Percentiles rank a stretch among this genome's conserved stretches.
phyloP scores from a whole-genome alignment of 78 protist species.

The Cyanophora paradoxa region DNA sequence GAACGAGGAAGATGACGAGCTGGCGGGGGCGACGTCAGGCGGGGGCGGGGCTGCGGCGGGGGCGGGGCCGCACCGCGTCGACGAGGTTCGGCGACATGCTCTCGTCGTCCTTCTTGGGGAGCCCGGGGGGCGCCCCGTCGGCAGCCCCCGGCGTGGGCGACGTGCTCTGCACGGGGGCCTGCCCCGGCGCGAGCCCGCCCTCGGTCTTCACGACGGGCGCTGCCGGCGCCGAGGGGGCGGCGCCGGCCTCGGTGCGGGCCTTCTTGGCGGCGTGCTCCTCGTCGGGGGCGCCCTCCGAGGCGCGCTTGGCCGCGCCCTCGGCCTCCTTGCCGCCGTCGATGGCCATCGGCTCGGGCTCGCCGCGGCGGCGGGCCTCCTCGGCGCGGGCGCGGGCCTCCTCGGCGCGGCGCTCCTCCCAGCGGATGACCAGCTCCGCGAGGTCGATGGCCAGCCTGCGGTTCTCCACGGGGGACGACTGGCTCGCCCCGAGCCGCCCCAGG shows the following conservation, averaged over 20 bases:
- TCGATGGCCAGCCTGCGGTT: conserved; percentile 71
- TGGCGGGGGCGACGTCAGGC: too few species aligned
- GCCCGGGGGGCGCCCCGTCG: too few species aligned
- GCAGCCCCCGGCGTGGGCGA: too few species aligned
- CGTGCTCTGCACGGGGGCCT: too few species aligned
- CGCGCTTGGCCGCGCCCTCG: background rate
- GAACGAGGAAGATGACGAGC: conserved; percentile 30
- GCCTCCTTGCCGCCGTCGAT: background rate
- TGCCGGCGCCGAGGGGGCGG: background rate
- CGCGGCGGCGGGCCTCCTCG: background rate
- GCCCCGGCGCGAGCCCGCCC: too few species aligned
- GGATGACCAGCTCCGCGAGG: conserved; percentile 66
- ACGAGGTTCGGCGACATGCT: background rate
- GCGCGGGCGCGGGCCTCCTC: conserved; percentile 4
- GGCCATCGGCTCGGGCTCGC: background rate
- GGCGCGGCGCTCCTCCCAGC: conserved; percentile 15
- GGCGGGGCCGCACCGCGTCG: background rate
- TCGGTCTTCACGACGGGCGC: background rate
- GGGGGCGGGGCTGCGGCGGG: background rate
- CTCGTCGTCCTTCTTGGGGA: background rate
- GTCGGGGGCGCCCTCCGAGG: background rate
- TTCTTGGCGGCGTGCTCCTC: background rate
- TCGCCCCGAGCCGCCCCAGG: conserved; percentile 62
- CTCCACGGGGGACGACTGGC: conserved; percentile 45
- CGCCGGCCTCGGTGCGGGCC: background rate